phyloP scores from a whole-genome alignment of 768 basidiomycete species.

The Serendipita indica region DNA sequence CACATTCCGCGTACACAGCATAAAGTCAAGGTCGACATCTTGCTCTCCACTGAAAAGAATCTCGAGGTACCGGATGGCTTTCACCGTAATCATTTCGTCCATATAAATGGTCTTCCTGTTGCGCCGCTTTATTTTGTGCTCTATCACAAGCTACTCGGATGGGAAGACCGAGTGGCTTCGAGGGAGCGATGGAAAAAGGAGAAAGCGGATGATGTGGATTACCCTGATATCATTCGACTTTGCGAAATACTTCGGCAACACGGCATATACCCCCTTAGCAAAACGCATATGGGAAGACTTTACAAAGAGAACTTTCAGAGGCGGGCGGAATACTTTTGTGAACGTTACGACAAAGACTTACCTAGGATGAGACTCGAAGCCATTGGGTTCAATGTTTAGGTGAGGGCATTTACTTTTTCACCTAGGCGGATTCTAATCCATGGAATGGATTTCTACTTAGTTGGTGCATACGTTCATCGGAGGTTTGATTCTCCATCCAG shows the following conservation, averaged over 20 bases:
- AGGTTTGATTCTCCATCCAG: too few species aligned
- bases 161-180: background rate
- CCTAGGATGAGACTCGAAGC: background rate
- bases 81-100: conserved; percentile 2
- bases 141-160: conserved; percentile 7
- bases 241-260: background rate
- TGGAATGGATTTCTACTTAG: too few species aligned
- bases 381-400: background rate
- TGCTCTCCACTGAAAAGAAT: background rate
- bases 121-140: conserved; percentile 4
- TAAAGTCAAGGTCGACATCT: conserved; percentile 2
- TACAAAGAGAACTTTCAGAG: background rate
- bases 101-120: background rate
- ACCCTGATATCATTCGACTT: background rate
- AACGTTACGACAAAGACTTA: background rate
- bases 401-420: too few species aligned
- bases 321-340: background rate
- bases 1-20: background rate
- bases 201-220: background rate
- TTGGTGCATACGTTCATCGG: too few species aligned
- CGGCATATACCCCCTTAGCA: background rate
- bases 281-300: background rate
- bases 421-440: too few species aligned
- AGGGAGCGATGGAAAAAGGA: background rate
- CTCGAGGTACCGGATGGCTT: background rate